Conservation (phyloP, 768 basidiomycete genomes). For the Punctularia strigosozonata region DNA sequence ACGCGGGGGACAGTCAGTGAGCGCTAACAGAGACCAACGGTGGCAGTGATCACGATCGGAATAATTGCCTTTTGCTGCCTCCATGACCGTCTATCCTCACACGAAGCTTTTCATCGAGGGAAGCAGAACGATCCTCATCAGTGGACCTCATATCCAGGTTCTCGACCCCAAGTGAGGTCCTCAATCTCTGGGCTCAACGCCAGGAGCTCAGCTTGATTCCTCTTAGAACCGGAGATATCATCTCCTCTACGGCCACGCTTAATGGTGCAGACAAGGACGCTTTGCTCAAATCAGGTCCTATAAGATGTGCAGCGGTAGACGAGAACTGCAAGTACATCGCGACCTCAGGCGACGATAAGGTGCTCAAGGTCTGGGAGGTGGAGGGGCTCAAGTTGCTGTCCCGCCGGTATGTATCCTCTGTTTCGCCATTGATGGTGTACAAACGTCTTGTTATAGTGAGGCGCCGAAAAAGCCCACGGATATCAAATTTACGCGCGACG, state of each 20-base stretch:
- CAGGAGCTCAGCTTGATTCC: conserved; percentile 8
- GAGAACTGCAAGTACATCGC: conserved; percentile 33
- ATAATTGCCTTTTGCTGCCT: too few relatives aligned
- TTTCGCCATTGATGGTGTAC: background rate
- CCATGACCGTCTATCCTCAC: conserved; percentile 37
- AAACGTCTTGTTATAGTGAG: conserved; percentile 34
- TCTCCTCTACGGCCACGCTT: conserved; percentile 29
- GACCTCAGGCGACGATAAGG: conserved; percentile 72
- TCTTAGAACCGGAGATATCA: conserved; percentile 39
- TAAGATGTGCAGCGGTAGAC: conserved; percentile 49
- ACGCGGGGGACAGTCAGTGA: too few relatives aligned
- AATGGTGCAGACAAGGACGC: conserved; percentile 18
- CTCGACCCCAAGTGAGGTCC: conserved; percentile 40
- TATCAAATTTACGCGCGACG: conserved; percentile 48
- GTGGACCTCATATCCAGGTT: conserved; percentile 55
- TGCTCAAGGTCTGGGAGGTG: conserved; percentile 63
- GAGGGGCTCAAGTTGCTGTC: conserved; percentile 43
- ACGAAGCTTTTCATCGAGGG: conserved; percentile 30
- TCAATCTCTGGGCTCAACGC: background rate
- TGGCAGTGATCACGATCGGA: too few relatives aligned
- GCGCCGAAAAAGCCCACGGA: conserved; percentile 76
- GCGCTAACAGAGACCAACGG: too few relatives aligned
- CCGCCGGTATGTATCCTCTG: conserved; percentile 37
- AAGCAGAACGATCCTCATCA: conserved; percentile 28
- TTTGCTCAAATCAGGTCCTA: conserved; percentile 37